Conservation (phyloP, 2,329 filamentous ascomycete species). For the Phaeosphaeria sp. region DNA sequence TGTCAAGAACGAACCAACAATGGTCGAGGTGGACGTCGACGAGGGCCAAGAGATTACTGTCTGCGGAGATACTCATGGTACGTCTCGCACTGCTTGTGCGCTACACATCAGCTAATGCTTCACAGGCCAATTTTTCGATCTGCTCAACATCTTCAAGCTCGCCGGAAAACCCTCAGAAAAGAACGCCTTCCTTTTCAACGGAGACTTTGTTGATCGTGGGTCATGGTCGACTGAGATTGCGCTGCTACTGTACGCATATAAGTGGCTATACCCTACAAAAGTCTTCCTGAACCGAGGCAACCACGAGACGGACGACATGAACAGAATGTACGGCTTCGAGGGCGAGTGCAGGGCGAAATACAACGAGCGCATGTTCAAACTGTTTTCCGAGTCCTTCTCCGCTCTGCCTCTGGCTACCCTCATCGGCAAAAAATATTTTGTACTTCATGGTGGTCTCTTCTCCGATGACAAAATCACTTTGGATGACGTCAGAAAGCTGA, state of each 20-base stretch:
- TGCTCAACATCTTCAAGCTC: constrained; percentile 92
- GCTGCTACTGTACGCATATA: constrained; percentile 91
- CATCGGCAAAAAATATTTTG: constrained; percentile 88
- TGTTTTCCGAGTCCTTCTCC: constrained; percentile 98
- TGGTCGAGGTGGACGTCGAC: constrained; percentile 90
- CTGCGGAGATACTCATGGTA: constrained; percentile 96
- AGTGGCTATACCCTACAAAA: constrained; percentile 84
- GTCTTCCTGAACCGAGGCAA: constrained; percentile 99
- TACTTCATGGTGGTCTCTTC: constrained; percentile 93
- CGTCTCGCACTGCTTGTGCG: constrained; percentile 28
- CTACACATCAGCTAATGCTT: constrained; percentile 16
- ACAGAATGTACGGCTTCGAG: constrained; percentile 96
- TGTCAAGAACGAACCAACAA: constrained; percentile 90
- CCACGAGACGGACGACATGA: constrained; percentile 99
- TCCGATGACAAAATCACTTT: constrained; percentile 92
- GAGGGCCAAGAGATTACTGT: constrained; percentile 84
- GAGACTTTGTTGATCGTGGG: constrained; percentile 96
- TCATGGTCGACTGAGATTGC: constrained; percentile 99
- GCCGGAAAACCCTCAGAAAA: constrained; percentile 85
- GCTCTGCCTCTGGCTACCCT: constrained; percentile 90
- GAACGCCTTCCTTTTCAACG: constrained; percentile 96
- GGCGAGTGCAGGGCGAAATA: constrained; percentile 99
- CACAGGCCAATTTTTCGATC: constrained; percentile 94
- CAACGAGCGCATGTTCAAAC: constrained; percentile 92
- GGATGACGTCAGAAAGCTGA: constrained; percentile 91